phyloP scores from a whole-genome alignment of 1,139 yeast genomes.

The Blastobotrys malaysiensis region DNA sequence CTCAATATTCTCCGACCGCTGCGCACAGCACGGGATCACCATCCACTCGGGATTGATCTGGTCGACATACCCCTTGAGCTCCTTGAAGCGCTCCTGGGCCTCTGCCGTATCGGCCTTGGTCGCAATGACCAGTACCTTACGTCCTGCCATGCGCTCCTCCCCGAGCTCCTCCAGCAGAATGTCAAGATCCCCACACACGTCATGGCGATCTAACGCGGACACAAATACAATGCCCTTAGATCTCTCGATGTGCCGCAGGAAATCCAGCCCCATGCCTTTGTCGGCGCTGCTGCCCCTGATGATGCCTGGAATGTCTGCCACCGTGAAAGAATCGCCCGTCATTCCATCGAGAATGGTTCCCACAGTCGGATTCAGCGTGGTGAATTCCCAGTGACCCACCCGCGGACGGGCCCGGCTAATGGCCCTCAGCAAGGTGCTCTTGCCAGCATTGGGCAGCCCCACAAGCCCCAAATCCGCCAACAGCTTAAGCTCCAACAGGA shows the following conservation, averaged over 20 bases:
- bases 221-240: constrained; percentile 88
- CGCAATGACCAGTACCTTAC: constrained; percentile 70
- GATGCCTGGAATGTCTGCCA: constrained; percentile 96
- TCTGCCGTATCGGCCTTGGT: constrained; percentile 81
- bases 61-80: constrained; percentile 13
- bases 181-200: constrained; percentile 53
- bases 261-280: constrained; percentile 91
- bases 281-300: constrained; percentile 76
- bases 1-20: constrained; percentile 64
- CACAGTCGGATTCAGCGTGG: constrained; percentile 85
- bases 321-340: constrained; percentile 70
- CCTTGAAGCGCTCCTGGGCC: constrained; percentile 39
- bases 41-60: constrained; percentile 47
- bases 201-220: constrained; percentile 65
- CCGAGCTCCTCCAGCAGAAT: constrained; percentile 69
- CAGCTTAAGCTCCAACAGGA: constrained; percentile 75
- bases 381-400: constrained; percentile 96
- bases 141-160: constrained; percentile 47
- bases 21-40: constrained; percentile 80
- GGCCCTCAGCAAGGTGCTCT: constrained; percentile 81
- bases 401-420: constrained; percentile 85
- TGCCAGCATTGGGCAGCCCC: constrained; percentile 96
- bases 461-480: constrained; percentile 92
- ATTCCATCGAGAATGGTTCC: constrained; percentile 75
- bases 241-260: constrained; percentile 85